These are phyloP conservation scores for Chrysanthemum makinoi DNA, from an alignment of 129 eudicot genomes.

Conservation along the genomic window DNA sequence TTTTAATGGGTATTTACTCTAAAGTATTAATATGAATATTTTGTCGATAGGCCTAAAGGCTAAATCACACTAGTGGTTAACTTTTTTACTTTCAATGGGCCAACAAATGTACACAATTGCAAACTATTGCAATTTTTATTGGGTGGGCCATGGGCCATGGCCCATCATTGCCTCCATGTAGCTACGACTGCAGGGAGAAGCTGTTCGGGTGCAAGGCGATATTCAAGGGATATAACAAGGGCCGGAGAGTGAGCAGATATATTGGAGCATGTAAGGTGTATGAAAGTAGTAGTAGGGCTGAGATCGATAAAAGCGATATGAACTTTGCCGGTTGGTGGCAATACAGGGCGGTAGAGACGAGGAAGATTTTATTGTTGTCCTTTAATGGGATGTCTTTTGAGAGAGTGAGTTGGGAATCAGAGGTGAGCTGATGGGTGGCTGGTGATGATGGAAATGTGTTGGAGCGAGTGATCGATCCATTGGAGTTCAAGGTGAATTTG, in stretches of 20 bases:
- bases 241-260: slow-evolving; percentile 34
- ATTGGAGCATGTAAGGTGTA: slow-evolving; percentile 35
- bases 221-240: slow-evolving; percentile 37
- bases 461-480: slow-evolving; percentile 62
- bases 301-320: slow-evolving; percentile 33
- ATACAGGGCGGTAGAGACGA: slow-evolving; percentile 72
- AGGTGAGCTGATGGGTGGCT: slow-evolving; percentile 29
- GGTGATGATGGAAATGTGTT: slow-evolving; percentile 35
- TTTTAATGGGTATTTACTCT: no score
- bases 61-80: no score
- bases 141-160: no score
- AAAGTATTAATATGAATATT: no score
- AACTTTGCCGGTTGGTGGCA: slow-evolving; percentile 13
- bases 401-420: slow-evolving; percentile 34
- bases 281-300: slow-evolving; percentile 23
- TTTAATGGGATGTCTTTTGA: slow-evolving; percentile 70
- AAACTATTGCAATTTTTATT: no score
- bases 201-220: no score
- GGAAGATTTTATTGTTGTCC: slow-evolving; percentile 46
- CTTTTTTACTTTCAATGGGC: no score
- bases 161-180: no score
- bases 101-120: no score
- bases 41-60: no score
- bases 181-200: no score
- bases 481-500: slow-evolving; percentile 61